phyloP scores from a whole-genome alignment of 495 filamentous ascomycete genomes.

The Xylaria flabelliformis region DNA sequence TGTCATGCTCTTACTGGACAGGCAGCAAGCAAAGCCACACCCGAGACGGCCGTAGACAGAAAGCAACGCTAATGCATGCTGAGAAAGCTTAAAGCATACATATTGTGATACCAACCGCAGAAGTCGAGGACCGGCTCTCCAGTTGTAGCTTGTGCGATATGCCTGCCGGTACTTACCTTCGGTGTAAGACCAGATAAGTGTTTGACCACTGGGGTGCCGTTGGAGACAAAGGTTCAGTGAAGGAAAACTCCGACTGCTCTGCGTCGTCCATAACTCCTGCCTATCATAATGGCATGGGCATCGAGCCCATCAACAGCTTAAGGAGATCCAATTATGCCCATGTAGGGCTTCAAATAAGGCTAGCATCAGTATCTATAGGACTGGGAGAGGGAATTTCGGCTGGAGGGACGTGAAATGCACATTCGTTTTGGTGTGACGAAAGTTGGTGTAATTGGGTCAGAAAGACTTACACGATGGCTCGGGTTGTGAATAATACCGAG shows the following conservation, averaged over 20 bases:
- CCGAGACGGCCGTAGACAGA: neutral
- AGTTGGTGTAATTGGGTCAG: conserved; percentile 16
- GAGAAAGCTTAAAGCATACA: conserved; percentile 10
- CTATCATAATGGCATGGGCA: conserved; percentile 3
- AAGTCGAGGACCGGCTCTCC: conserved; percentile 2
- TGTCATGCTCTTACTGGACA: conserved; percentile 14
- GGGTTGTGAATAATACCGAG: conserved; percentile 1
- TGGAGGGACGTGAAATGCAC: neutral
- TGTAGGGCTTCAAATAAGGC: conserved; percentile 19
- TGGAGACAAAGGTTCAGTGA: neutral
- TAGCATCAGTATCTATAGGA: conserved; percentile 21
- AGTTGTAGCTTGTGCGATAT: neutral
- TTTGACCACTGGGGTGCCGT: neutral
- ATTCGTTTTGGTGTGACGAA: conserved; percentile 10
- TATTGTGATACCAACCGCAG: neutral
- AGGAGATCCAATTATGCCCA: conserved; percentile 6
- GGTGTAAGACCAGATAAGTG: conserved; percentile 18
- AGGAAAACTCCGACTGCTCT: neutral
- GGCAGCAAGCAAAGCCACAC: conserved; percentile 27
- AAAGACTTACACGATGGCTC: conserved; percentile 14
- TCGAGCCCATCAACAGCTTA: conserved; percentile 4
- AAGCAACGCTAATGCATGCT: conserved; percentile 9
- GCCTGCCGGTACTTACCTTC: conserved; percentile 15
- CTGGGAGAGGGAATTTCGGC: neutral
- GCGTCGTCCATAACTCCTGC: neutral